Base-by-base conservation (phyloP, 371 early-diverging fungal species). In the Mortierella sp. region DNA sequence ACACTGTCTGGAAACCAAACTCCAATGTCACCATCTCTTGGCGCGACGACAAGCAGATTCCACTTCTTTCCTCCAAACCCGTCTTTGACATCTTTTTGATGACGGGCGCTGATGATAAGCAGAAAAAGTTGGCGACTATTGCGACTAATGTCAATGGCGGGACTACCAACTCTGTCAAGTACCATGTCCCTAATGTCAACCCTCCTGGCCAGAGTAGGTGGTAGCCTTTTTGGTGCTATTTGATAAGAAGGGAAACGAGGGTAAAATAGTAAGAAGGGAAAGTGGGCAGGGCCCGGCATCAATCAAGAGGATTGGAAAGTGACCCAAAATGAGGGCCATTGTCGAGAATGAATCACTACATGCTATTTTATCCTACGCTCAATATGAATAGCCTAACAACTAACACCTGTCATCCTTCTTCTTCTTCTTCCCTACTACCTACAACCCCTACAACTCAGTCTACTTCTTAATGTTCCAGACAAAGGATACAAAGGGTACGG, bases 401-500 rank as follows among this genome's bases (percentile, higher is more conserved):
- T 34, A 63, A 63, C 21, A 34, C 4, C 7, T 3, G 11, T 1
- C 44, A 10, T 28, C 13, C 10, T 14, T 55, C 6, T 42, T 44
- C 34, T 77, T 55, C 16, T 31, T 70, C n/a, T 19, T 44, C 3
- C 31, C 58, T 19, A 28, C 57, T 31, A 24, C n/a, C 50, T 58
- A 38, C 47, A 52, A 50, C 31, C 8, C 19, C 21, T 19, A 34
- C 34, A 31, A 31, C 13, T 10, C 11, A 86, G 86, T 86, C 54
- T 86, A 86, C 73, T 86, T 86, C 58, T 47, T 86, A 11, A 86
- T 86, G 86, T 86, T 86, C 73, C 74, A 82, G 70, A 80, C 82
- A 14, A 80, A 71, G 65, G 82, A 81, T 42, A 52, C 28, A 21
- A 77, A 68, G 44, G 31, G 28, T 0, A 77, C 60, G 13, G 80